These are phyloP conservation scores for Plasmodium yoelii DNA, from an alignment of 169 alveolate genomes.

Conservation along the genomic window DNA sequence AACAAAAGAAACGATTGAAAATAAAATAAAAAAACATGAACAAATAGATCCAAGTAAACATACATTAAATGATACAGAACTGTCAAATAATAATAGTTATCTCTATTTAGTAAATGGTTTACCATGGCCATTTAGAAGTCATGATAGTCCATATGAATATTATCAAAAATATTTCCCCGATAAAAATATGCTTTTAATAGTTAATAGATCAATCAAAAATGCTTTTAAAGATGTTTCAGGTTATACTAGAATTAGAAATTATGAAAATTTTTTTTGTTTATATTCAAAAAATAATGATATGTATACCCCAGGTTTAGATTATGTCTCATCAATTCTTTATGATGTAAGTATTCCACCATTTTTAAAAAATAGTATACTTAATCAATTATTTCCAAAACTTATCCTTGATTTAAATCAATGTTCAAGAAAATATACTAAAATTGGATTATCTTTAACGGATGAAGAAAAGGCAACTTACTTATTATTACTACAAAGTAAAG, in stretches of 20 bases:
- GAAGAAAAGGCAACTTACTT: slow-evolving; percentile 5
- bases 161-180: slow-evolving; percentile 32
- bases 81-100: not conserved
- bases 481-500: not conserved
- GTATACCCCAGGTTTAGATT: slow-evolving; percentile 30
- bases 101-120: slow-evolving; percentile 26
- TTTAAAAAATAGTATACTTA: slow-evolving; percentile 29
- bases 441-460: not conserved
- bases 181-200: slow-evolving; percentile 30
- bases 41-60: not conserved
- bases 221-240: slow-evolving; percentile 1
- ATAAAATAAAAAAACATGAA: slow-evolving; percentile 7
- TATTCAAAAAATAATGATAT: slow-evolving; percentile 22
- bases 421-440: slow-evolving; percentile 6
- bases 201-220: slow-evolving; percentile 11
- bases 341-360: slow-evolving; percentile 41
- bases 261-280: slow-evolving; percentile 45
- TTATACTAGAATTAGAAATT: slow-evolving; percentile 33
- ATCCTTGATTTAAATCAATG: not conserved
- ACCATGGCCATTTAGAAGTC: slow-evolving; percentile 70
- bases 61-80: slow-evolving; percentile 3
- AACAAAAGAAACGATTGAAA: not conserved
- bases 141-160: slow-evolving; percentile 32
- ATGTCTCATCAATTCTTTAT: slow-evolving; percentile 34
- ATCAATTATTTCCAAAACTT: slow-evolving; percentile 40